Percentiles rank a stretch among this genome's conserved stretches.
phyloP scores from a whole-genome alignment of 768 basidiomycete genomes.

The Kwoniella europaea region DNA sequence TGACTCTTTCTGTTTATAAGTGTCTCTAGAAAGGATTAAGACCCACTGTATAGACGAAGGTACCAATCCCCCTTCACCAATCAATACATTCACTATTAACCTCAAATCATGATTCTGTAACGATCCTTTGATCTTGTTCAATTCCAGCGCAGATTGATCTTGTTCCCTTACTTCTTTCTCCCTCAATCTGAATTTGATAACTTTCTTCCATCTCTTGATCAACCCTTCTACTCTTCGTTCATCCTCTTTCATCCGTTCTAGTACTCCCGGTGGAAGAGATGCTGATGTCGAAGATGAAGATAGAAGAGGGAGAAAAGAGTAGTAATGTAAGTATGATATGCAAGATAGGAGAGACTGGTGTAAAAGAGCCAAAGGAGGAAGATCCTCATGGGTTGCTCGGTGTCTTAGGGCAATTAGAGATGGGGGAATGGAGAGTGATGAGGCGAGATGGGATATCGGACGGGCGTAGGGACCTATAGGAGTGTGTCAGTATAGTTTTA shows the following conservation, averaged over 20 bases:
- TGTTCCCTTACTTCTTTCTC: conserved; percentile 52
- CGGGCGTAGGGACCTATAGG: conserved; percentile 73
- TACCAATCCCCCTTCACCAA: conserved; percentile 75
- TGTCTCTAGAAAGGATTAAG: neutral
- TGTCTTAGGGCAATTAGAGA: conserved; percentile 94
- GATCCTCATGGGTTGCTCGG: conserved; percentile 92
- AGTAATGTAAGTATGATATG: conserved; percentile 40
- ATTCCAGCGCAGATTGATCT: conserved; percentile 57
- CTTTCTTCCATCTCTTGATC: conserved; percentile 48
- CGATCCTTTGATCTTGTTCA: conserved; percentile 53
- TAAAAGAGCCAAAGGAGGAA: conserved; percentile 80
- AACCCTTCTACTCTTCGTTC: conserved; percentile 68
- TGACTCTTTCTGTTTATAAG: neutral
- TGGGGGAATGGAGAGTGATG: conserved; percentile 79
- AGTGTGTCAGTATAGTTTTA: neutral
- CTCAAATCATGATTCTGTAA: conserved; percentile 72
- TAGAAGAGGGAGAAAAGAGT: conserved; percentile 69
- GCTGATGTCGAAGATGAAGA: conserved; percentile 58
- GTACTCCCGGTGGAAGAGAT: conserved; percentile 61
- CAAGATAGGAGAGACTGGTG: conserved; percentile 65
- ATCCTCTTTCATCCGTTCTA: neutral
- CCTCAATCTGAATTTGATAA: conserved; percentile 67
- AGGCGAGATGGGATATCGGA: conserved; percentile 85
- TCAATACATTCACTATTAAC: conserved; percentile 68
- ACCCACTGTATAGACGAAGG: conserved; percentile 82